phyloP scores from a whole-genome alignment of 192 early-diverging fungal species.

The Thamnidium elegans region DNA sequence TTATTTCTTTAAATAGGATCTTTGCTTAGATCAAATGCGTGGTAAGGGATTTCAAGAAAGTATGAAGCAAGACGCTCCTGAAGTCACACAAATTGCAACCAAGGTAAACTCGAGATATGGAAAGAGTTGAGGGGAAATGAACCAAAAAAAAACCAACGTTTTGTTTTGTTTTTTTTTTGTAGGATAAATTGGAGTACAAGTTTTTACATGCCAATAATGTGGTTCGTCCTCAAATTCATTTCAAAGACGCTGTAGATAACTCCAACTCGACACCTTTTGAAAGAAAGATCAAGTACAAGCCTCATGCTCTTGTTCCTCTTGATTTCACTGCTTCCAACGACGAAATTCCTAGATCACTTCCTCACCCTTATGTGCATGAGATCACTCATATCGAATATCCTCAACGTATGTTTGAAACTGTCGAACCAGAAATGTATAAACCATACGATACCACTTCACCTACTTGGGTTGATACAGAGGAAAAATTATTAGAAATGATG shows the following conservation, averaged over 20 bases:
- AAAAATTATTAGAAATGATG: conserved; percentile 62
- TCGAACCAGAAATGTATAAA: conserved; percentile 48
- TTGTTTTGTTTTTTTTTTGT: background rate
- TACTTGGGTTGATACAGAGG: conserved; percentile 81
- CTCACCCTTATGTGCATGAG: conserved; percentile 92
- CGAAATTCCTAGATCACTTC: conserved; percentile 32
- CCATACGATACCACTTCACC: conserved; percentile 70
- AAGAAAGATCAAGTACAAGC: conserved; percentile 78
- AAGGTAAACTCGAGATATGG: conserved; percentile 13
- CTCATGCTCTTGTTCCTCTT: conserved; percentile 76
- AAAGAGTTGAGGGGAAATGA: too few relatives aligned
- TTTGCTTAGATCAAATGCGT: conserved; percentile 66
- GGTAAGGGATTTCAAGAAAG: conserved; percentile 36
- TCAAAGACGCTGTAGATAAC: conserved; percentile 89
- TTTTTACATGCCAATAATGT: conserved; percentile 72
- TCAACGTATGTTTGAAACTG: conserved; percentile 55
- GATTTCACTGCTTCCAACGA: background rate
- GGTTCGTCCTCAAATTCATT: conserved; percentile 81
- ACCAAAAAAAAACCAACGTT: too few relatives aligned
- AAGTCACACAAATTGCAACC: conserved; percentile 42
- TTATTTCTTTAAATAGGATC: conserved; percentile 52
- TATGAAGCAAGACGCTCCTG: conserved; percentile 44
- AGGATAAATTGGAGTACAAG: conserved; percentile 44
- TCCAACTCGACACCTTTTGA: conserved; percentile 69
- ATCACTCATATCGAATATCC: conserved; percentile 81